Evolutionary conservation across 495 filamentous ascomycete species (phyloP), one percentile per base, ranked within the genome.

Genomic region (Cercophora scortea): DNA sequence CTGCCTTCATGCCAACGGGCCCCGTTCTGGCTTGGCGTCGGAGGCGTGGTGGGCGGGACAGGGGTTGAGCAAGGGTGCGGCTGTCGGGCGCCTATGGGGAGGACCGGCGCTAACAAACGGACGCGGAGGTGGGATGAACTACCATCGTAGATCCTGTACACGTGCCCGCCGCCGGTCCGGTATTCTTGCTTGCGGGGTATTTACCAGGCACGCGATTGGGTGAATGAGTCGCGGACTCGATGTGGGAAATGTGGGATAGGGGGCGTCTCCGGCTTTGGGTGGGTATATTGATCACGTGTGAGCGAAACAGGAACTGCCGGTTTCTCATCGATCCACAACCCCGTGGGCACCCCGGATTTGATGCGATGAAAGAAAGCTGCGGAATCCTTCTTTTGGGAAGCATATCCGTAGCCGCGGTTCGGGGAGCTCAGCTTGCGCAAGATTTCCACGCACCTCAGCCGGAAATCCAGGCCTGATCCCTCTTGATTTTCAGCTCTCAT

Each of bases 111-210:
- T n/a, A 19, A 10, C 42, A 12, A 43, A 45, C 58, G 58, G 58
- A 58, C 40, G 56, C 54, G 62, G 62, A 57, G 60, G 62, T 60
- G 62, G 61, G 58, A 59, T 49, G 45, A 8, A 33, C 34, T 33
- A 18, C 19, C 17, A 51, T 47, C 25, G 25, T 25, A 25, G 25
- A 25, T 25, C 25, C 25, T 25, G 25, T 25, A 25, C 25, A 40
- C 38, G 38, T 40, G 38, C 11, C 25, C 25, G 25, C 5, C 25
- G 25, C 25, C 38, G 38, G 3, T 15, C 11, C 11, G 38, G 38
- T 40, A 40, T 40, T 40, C 10, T 11, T 1, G 38, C 38, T 40
- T 40, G 25, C 25, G 25, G 25, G 25, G 25, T 25, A 25, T 25
- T 25, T 25, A 2, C 5, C 25, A 2, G 25, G 25, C 2, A 40